Conservation (phyloP, 495 filamentous ascomycete species). For the Penicillium arizonense region DNA sequence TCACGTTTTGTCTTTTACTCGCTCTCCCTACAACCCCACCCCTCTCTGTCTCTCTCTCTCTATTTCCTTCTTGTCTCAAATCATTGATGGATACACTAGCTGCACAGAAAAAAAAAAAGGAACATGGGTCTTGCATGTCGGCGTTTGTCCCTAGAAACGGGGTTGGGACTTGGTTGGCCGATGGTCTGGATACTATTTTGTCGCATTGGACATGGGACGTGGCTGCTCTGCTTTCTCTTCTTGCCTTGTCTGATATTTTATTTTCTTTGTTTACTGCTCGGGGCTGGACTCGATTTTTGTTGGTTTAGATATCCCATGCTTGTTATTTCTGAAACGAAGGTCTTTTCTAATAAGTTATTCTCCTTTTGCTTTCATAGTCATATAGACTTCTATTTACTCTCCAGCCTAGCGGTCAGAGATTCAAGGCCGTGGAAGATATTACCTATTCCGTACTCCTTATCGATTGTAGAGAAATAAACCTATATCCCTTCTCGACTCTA, state of each 20-base stretch:
- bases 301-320: conserved; percentile 32
- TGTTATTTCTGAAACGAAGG: conserved; percentile 8
- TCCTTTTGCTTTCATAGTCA: neutral
- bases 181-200: conserved; percentile 9
- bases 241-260: conserved; percentile 10
- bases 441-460: neutral
- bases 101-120: neutral
- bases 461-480: no score
- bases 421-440: neutral
- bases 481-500: no score
- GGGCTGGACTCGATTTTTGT: conserved; percentile 10
- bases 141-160: conserved; percentile 1
- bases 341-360: neutral
- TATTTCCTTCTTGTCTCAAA: neutral
- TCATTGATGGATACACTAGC: neutral
- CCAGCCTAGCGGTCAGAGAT: no score
- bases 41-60: neutral
- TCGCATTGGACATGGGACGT: neutral
- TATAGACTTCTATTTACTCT: neutral
- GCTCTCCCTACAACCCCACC: neutral
- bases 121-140: neutral
- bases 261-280: neutral
- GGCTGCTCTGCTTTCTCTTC: conserved; percentile 2
- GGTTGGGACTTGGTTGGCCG: neutral
- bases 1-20: neutral